Base-by-base conservation (phyloP, 75 land plant species). In the Picea sitchensis region DNA sequence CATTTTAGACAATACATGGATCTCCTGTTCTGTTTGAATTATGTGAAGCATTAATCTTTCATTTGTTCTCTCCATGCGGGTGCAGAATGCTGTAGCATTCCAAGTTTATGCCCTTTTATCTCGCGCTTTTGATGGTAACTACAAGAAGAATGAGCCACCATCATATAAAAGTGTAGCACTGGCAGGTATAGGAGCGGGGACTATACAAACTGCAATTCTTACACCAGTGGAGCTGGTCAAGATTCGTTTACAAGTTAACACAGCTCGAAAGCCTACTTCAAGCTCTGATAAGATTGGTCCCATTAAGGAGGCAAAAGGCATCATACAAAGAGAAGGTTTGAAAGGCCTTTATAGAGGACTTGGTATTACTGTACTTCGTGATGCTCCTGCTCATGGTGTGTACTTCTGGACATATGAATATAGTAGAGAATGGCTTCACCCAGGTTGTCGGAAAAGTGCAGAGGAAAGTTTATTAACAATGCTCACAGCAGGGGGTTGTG, bases 81-180 rank as follows among this genome's bases (percentile, higher is more conserved):
- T 81, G 81, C 96, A 97, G 99, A 97, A 97, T 84, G 99, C 99
- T 23, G 88, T 97, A 63, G 87, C 88, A 75, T 95, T 97, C 79
- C 98, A 95, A 80, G 82, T 84, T 4, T 95, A 93, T 73, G 99
- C 96, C 9, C 78, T 86, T 20, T 78, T 95, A 31, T 95, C 92
- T n/a, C 75, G 96, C 60, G 85, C 92, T 21, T 81, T 88, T 56
- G 82, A 83, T 38, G 36, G 78, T 26, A 79, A 82, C 1, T 26
- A 61, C 26, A 58, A 78, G 36, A 30, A 78, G 20, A 77, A n/a
- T 3, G 92, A 92, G 68, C 92, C 99, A 31, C 96, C 98, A 26
- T 84, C 98, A 59, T 91, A 90, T 76, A 77, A 68, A 82, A 92
- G 87, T 15, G 99, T 97, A 17, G 92, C 92, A 58, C 56, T 95